phyloP scores from a whole-genome alignment of 352 stramenopile genomes.

The Nothophytophthora sp. region DNA sequence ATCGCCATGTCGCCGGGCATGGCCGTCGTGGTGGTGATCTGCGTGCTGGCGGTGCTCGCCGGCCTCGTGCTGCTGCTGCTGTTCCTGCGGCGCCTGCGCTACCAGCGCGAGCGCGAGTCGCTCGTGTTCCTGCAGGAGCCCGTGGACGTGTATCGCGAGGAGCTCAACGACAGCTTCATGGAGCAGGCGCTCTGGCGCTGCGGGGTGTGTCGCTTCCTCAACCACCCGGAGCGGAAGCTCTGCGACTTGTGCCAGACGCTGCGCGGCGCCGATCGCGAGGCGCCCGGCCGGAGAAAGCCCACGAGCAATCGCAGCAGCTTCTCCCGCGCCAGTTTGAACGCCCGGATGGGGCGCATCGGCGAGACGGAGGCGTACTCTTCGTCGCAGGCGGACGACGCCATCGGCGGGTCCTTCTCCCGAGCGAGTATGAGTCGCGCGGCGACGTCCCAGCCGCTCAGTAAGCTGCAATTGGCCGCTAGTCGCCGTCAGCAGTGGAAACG shows the following conservation, averaged over 20 bases:
- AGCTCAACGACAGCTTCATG: slow-evolving; percentile 85
- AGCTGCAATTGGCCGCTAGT: slow-evolving; percentile 72
- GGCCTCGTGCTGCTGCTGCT: slow-evolving; percentile 44
- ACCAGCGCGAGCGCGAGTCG: slow-evolving; percentile 38
- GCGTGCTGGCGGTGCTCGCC: slow-evolving; percentile 44
- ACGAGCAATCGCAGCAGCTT: slow-evolving; percentile 23
- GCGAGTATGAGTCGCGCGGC: too few species aligned
- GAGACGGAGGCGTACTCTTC: slow-evolving; percentile 47
- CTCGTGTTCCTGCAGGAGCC: slow-evolving; percentile 59
- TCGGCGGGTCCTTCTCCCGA: slow-evolving; percentile 30
- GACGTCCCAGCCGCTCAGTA: too few species aligned
- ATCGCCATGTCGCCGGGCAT: slow-evolving; percentile 30
- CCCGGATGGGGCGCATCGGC: slow-evolving; percentile 46
- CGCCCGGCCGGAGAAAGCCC: slow-evolving; percentile 35
- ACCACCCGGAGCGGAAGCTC: slow-evolving; percentile 76
- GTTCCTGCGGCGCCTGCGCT: slow-evolving; percentile 38
- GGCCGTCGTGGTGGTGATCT: slow-evolving; percentile 41
- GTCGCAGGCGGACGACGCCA: slow-evolving; percentile 31
- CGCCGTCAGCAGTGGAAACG: slow-evolving; percentile 76
- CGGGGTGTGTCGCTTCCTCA: slow-evolving; percentile 89
- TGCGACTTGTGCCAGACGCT: slow-evolving; percentile 88
- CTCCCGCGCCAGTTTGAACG: slow-evolving; percentile 18
- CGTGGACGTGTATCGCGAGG: slow-evolving; percentile 73
- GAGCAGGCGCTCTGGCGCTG: slow-evolving; percentile 87
- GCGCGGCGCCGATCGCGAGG: slow-evolving; percentile 51